phyloP scores from a whole-genome alignment of 2,329 filamentous ascomycete genomes.

The Metarhizium humberi region DNA sequence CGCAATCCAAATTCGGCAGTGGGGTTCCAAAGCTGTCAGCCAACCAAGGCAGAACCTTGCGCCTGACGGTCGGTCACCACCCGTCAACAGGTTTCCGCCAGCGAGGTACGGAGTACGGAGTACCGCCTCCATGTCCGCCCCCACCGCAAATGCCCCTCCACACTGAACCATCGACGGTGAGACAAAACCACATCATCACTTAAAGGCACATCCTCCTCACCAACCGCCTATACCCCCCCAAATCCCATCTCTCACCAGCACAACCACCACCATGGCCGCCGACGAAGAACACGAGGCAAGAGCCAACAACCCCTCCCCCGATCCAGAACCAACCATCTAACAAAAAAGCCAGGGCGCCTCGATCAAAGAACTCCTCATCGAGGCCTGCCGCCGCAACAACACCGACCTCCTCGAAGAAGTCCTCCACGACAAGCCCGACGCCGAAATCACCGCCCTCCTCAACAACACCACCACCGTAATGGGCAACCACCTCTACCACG shows the following conservation, averaged over 20 bases:
- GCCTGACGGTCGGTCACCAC: too few relatives aligned
- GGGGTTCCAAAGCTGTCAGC: too few relatives aligned
- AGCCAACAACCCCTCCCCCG: background rate
- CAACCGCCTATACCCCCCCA: background rate
- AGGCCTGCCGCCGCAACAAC: constrained; percentile 91
- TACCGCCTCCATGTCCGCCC: background rate
- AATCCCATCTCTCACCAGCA: background rate
- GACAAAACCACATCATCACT: background rate
- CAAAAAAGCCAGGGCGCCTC: constrained; percentile 60
- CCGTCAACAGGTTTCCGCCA: too few relatives aligned
- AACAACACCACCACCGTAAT: constrained; percentile 80
- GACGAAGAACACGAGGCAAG: constrained; percentile 14
- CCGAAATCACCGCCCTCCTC: constrained; percentile 65
- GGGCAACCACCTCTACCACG: constrained; percentile 82
- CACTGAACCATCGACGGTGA: background rate
- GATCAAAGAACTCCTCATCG: constrained; percentile 75
- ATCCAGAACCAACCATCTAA: background rate
- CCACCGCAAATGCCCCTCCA: background rate
- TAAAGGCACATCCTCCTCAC: background rate
- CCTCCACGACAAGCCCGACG: constrained; percentile 51
- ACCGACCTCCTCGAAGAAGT: constrained; percentile 72
- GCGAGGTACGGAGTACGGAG: too few relatives aligned
- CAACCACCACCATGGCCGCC: constrained; percentile 6
- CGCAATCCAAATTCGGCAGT: too few relatives aligned
- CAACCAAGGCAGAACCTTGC: too few relatives aligned